Evolutionary conservation across 371 early-diverging fungal genomes (phyloP), one percentile per base, ranked within the genome.

Genomic region (Rhizopus delemar): DNA sequence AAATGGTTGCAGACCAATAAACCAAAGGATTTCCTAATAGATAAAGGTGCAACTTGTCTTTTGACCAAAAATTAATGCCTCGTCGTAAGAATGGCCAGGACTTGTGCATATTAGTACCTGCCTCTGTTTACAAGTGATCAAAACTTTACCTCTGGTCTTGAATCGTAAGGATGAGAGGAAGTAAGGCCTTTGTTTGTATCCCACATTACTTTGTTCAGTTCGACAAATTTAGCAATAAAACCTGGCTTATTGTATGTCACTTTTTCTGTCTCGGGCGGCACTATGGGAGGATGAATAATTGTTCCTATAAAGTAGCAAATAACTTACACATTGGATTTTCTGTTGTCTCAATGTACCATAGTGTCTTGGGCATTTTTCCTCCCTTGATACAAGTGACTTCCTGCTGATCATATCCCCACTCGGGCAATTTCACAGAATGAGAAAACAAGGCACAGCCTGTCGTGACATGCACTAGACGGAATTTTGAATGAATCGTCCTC

Each of bases 371-470:
- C 12, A 74, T 59, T 59, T 77, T 82, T 6, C 88, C 89, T 39
- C 78, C 77, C n/a, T 84, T 80, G 69, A 91, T 88, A 59, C 93
- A 92, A 0, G 90, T 93, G 28, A 99, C 92, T 70, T 99, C 98
- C 53, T 91, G 92, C 75, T 99, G 99, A 45, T 86, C 88, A 77
- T 90, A 97, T 2, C 91, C 99, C 99, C 99, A 99, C 45, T 91
- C 88, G 22, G 99, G 99, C 8, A 96, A 77, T 77, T 93, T 92
- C 34, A 87, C 85, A 11, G 69, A 62, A 65, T 92, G 92, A 4
- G 95, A 93, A 66, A 90, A 92, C 49, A 95, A 75, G 31, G 87
- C 90, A 76, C 86, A 93, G 45, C 75, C 75, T 63, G 82, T 84
- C 69, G 88, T 86, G 54, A 81, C 72, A 65, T 95, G 96, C 11